Conservation (phyloP, 2,329 filamentous ascomycete species). For the Claviceps humidiphila region DNA sequence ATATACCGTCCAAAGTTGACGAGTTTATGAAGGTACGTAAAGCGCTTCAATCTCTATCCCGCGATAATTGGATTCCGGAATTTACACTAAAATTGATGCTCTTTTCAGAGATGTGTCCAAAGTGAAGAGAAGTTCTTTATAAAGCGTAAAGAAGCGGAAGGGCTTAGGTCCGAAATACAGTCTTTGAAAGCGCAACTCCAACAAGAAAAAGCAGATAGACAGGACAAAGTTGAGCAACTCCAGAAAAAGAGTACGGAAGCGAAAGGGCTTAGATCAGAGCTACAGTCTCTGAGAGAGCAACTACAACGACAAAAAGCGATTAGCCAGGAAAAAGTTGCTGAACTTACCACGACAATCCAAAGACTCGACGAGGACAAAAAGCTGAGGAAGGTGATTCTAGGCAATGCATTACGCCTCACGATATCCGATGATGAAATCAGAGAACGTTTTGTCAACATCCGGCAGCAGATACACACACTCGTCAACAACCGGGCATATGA, state of each 20-base stretch:
- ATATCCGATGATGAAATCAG: neutral
- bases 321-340: neutral
- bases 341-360: too few species aligned
- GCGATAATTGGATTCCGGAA: neutral
- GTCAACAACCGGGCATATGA: neutral
- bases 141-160: neutral
- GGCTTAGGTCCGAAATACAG: neutral
- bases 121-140: neutral
- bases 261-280: neutral
- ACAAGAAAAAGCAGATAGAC: neutral
- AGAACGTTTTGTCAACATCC: neutral
- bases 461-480: neutral
- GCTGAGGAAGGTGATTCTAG: neutral
- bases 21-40: neutral
- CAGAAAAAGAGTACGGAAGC: neutral
- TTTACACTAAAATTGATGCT: neutral
- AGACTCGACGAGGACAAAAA: neutral
- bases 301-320: too few species aligned
- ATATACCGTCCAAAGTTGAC: neutral
- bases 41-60: neutral
- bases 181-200: neutral
- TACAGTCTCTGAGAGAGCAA: neutral
- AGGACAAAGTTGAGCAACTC: neutral
- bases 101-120: neutral
- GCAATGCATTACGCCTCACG: neutral